Evolutionary conservation across 768 basidiomycete genomes (phyloP).

Genomic region (Leccinum broughii): DNA sequence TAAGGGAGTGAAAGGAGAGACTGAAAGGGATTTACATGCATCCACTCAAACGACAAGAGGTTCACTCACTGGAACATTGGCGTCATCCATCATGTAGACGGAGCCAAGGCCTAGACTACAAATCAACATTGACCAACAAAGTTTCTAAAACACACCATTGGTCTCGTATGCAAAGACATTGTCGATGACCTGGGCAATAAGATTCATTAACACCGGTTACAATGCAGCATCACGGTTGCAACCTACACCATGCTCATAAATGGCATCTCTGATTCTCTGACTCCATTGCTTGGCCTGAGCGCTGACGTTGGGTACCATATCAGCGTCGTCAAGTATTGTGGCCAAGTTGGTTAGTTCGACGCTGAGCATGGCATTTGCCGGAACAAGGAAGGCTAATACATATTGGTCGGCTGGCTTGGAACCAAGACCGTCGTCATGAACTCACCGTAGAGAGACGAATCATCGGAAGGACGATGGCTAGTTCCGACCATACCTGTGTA

Average conservation of each 20-base stretch:
- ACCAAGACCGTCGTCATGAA: neutral
- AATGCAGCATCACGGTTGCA: neutral
- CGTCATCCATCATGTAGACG: slow-evolving; percentile 81
- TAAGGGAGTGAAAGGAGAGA: slow-evolving; percentile 79
- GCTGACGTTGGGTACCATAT: slow-evolving; percentile 51
- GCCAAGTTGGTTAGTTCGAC: slow-evolving; percentile 68
- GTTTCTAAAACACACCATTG: slow-evolving; percentile 48
- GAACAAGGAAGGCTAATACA: slow-evolving; percentile 66
- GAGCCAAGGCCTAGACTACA: slow-evolving; percentile 55
- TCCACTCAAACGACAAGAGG: neutral
- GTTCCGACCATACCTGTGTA: slow-evolving; percentile 76
- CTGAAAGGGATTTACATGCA: slow-evolving; percentile 34
- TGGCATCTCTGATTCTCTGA: slow-evolving; percentile 53
- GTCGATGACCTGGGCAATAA: slow-evolving; percentile 50
- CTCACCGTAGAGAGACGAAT: slow-evolving; percentile 65
- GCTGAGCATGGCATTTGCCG: slow-evolving; percentile 82
- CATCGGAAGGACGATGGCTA: slow-evolving; percentile 76
- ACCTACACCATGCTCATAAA: slow-evolving; percentile 62
- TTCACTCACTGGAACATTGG: slow-evolving; percentile 71
- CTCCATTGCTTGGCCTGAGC: slow-evolving; percentile 58
- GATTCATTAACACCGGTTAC: neutral
- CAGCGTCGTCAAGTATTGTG: slow-evolving; percentile 52
- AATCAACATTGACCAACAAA: neutral
- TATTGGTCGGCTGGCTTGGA: neutral
- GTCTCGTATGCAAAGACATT: slow-evolving; percentile 76